These are phyloP conservation scores for Cetraspora pellucida DNA, from an alignment of 192 early-diverging fungal species.

Conservation along the genomic window DNA sequence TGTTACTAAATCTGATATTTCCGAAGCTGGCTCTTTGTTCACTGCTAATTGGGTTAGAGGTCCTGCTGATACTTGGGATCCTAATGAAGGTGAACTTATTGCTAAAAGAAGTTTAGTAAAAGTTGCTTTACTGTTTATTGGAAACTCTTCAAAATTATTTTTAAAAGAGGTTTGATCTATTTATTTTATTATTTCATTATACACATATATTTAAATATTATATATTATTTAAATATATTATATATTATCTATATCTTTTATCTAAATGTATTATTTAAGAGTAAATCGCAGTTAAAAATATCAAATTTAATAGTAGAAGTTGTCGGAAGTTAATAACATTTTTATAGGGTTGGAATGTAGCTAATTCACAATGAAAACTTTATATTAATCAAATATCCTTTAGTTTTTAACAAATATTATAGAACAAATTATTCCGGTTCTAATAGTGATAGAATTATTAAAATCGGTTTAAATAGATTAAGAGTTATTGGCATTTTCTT, in stretches of 20 bases:
- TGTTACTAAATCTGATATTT: neutral
- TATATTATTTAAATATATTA: neutral
- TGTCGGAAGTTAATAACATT: too few species aligned
- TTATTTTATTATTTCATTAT: neutral
- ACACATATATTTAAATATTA: neutral
- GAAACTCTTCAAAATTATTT: neutral
- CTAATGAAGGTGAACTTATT: neutral
- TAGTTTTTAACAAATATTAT: too few species aligned
- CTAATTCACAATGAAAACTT: too few species aligned
- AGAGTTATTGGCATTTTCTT: too few species aligned
- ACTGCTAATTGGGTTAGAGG: slow-evolving; percentile 27
- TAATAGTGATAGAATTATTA: too few species aligned
- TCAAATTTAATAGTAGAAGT: too few species aligned
- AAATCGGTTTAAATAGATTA: too few species aligned
- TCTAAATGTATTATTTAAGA: too few species aligned
- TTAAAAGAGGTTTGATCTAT: slow-evolving; percentile 17
- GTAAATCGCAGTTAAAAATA: too few species aligned
- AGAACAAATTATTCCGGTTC: too few species aligned
- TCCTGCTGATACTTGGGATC: slow-evolving; percentile 21
- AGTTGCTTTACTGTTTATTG: slow-evolving; percentile 15
- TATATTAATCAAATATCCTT: too few species aligned
- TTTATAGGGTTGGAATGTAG: too few species aligned
- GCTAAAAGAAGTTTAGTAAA: slow-evolving; percentile 4
- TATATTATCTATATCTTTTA: neutral
- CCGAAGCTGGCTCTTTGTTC: neutral